phyloP scores from a whole-genome alignment of 345 rosid species.

The Eucalyptus marginata region DNA sequence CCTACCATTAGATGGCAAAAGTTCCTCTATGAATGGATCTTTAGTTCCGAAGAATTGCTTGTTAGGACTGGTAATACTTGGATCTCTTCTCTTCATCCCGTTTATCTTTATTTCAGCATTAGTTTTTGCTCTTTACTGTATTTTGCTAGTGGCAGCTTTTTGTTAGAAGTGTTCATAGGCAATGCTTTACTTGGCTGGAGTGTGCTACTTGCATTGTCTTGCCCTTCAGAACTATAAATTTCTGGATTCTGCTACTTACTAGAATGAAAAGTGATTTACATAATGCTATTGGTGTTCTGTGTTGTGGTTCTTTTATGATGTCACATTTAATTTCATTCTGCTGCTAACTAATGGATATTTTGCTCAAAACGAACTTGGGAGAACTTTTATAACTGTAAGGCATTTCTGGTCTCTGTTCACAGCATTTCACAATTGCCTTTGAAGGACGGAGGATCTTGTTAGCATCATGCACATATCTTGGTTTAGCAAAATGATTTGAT shows the following conservation, averaged over 20 bases:
- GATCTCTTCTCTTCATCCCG: neutral
- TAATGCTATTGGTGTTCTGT: neutral
- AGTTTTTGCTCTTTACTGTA: neutral
- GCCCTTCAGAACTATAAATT: neutral
- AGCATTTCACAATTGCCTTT: neutral
- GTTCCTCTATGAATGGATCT: conserved; percentile 17
- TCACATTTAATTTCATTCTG: neutral
- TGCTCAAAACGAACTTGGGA: neutral
- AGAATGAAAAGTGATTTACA: neutral
- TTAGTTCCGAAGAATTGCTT: conserved; percentile 33
- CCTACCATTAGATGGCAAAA: conserved; percentile 7
- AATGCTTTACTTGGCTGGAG: neutral
- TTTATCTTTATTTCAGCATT: neutral
- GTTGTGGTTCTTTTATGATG: neutral
- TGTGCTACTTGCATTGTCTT: neutral
- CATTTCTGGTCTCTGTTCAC: neutral
- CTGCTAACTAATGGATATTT: neutral
- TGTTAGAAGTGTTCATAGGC: neutral
- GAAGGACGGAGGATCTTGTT: neutral
- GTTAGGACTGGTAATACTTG: conserved; percentile 63
- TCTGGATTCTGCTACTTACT: neutral
- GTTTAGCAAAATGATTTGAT: neutral
- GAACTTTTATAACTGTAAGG: neutral
- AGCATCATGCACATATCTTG: neutral
- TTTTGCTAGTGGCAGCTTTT: neutral